Conservation (phyloP, 176 grass and related monocot genomes). For the Eremochloa ophiuroides region DNA sequence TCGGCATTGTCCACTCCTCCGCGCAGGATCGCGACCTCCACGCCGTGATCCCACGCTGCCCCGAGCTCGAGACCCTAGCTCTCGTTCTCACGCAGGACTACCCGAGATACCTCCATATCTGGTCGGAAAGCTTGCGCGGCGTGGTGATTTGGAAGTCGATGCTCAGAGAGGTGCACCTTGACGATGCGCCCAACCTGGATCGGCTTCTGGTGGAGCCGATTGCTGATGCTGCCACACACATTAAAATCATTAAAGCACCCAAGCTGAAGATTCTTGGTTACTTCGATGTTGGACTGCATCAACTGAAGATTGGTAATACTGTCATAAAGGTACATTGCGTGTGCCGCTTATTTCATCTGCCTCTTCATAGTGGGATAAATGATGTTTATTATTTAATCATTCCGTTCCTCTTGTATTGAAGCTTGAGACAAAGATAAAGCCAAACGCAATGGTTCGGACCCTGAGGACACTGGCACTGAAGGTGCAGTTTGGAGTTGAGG, state of each 20-base stretch:
- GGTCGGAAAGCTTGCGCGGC: constrained; percentile 33
- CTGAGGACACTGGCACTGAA: constrained; percentile 43
- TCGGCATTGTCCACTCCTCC: constrained; percentile 25
- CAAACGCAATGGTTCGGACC: constrained; percentile 35
- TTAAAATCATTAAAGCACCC: constrained; percentile 46
- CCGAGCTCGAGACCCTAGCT: constrained; percentile 33
- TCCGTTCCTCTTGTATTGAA: constrained; percentile 20
- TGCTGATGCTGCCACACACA: constrained; percentile 13
- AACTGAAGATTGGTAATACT: constrained; percentile 40
- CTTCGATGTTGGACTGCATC: constrained; percentile 40
- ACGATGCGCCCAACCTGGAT: constrained; percentile 34
- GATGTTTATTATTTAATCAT: neutral
- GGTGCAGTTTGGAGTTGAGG: constrained; percentile 33
- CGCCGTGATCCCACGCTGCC: constrained; percentile 39
- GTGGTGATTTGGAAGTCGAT: constrained; percentile 41
- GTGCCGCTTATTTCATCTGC: neutral
- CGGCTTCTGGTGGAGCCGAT: constrained; percentile 35
- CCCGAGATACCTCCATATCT: constrained; percentile 48
- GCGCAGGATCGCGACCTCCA: constrained; percentile 39
- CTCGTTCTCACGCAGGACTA: constrained; percentile 34
- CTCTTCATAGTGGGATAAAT: neutral
- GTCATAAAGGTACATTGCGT: constrained; percentile 38
- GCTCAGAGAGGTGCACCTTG: constrained; percentile 43
- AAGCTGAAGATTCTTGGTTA: constrained; percentile 41
- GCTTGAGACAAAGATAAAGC: constrained; percentile 41